phyloP scores from a whole-genome alignment of 78 protist genomes.

The Dictyostelium brefeldianum region DNA sequence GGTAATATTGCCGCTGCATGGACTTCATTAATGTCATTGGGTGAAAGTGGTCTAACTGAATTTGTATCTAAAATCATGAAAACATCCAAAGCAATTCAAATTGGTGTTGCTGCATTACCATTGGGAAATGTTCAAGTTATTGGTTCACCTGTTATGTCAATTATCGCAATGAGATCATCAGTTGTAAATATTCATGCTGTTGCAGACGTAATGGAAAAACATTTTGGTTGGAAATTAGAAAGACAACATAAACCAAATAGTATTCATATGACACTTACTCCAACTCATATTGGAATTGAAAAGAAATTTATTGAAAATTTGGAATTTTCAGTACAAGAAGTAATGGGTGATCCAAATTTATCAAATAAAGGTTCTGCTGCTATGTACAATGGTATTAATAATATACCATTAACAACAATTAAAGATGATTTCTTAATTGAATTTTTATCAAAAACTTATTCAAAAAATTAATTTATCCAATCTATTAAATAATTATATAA shows the following conservation, averaged over 20 bases:
- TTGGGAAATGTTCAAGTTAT: background rate
- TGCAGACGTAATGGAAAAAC: slow-evolving; percentile 61
- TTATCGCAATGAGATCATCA: background rate
- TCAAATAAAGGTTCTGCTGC: slow-evolving; percentile 77
- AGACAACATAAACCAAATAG: slow-evolving; percentile 68
- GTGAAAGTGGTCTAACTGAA: slow-evolving; percentile 76
- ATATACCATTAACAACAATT: slow-evolving; percentile 51
- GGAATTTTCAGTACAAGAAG: slow-evolving; percentile 11
- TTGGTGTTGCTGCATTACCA: background rate
- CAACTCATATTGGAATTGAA: slow-evolving; percentile 47
- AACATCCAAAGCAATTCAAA: slow-evolving; percentile 38
- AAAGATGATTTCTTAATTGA: slow-evolving; percentile 59
- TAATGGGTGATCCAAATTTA: slow-evolving; percentile 32
- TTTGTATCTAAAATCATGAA: slow-evolving; percentile 20
- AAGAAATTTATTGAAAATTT: slow-evolving; percentile 28
- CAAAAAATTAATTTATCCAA: background rate
- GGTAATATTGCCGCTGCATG: slow-evolving; percentile 93
- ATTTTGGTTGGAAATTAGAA: slow-evolving; percentile 68
- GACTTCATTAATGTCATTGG: slow-evolving; percentile 89
- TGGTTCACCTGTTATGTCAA: slow-evolving; percentile 64
- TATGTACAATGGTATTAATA: slow-evolving; percentile 74
- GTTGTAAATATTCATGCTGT: slow-evolving; percentile 51
- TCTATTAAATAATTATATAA: background rate
- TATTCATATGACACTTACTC: slow-evolving; percentile 67
- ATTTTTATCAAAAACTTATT: slow-evolving; percentile 47